Base-by-base conservation (phyloP, 768 basidiomycete genomes). In the Scleroderma bovista region DNA sequence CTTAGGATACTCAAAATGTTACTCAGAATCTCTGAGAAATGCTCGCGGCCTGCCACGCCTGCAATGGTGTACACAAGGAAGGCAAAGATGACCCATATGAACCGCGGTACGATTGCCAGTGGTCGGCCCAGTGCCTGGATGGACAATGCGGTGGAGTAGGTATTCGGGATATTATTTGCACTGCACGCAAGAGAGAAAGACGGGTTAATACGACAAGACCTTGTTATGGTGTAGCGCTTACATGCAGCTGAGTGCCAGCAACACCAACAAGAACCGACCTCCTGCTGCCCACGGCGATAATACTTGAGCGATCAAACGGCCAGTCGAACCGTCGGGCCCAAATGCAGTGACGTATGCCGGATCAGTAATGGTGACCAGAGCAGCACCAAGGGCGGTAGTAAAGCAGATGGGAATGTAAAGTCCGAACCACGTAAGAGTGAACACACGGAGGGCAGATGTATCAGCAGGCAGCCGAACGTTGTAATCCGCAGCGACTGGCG, bases 401-500 rank as follows among this genome's bases (percentile, higher is more conserved):
- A 77, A 77, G 34, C 60, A 58, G 24, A 71, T 67, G 0, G 79
- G 79, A 32, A 79, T 71, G 62, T 69, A 75, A 9, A 80, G 53
- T 1, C 79, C 79, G 34, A 73, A 73, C 59, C 74, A 78, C 0
- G 79, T 79, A 41, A 80, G 52, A 11, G 68, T 31, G 61, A 81
- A 80, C 16, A 80, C 68, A 23, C 71, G 72, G 47, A 61, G 59
- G 19, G 71, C 59, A 11, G 69, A 65, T 3, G 73, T 77, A 46
- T 75, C 57, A 2, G 54, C 71, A 0, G 79, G 79, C 1, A 80
- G 62, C 22, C 73, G 68, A 54, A 73, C 74, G 54, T 78, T 79
- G 59, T 77, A 80, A 58, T 80, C 79, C 6, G 79, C 78, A 3
- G 77, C 78, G 1, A 80, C 55, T 2, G 76, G 72, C 1, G 75